Base-by-base conservation (phyloP, 2,329 filamentous ascomycete species). In the Periglandula ipomoeae region DNA sequence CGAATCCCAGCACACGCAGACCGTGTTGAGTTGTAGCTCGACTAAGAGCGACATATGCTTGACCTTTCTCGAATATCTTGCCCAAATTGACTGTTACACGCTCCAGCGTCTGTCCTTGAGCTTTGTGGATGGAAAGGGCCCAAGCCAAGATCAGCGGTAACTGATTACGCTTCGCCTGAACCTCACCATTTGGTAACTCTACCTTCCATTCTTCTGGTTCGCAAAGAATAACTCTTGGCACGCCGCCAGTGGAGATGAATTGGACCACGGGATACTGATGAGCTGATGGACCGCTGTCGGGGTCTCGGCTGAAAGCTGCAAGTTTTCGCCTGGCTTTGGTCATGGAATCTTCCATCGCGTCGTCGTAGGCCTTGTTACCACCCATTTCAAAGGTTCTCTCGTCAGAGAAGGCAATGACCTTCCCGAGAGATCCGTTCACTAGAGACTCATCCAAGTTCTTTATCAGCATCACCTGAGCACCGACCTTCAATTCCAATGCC, bases 391-490 rank as follows among this genome's bases (percentile, higher is more conserved):
- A 69, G 0, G 65, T 64, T 48, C 61, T 65, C 50, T 68, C 65
- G 34, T 69, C 67, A 3, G 66, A 65, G 50, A 69, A 69, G 5
- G 59, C 65, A 50, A 69, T 76, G 4, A 98, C 85, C 52, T 86
- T 90, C 22, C 93, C 93, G 9, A 98, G 74, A 0, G 91, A 95
- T 4, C 93, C 93, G 61, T 98, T 98, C 56, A 97, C 93, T 0
- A 98, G 76, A 0, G 81, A 84, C 35, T 95, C 89, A 61, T 98
- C 93, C 69, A 97, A 84, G 59, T 98, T 98, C 67, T 98, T 98
- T 74, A 98, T 96, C n/a, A 98, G 73, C 93, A 98, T 98, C 40
- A 98, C 94, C 63, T 98, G 94, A 0, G 93, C 88, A 9, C 89
- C 88, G 53, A 93, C 84, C 65, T 96, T 97, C 26, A 98, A 70